Percentiles rank a stretch among this genome's conserved stretches.
Conservation (phyloP, 768 basidiomycete genomes). For the Amanita thiersii region DNA sequence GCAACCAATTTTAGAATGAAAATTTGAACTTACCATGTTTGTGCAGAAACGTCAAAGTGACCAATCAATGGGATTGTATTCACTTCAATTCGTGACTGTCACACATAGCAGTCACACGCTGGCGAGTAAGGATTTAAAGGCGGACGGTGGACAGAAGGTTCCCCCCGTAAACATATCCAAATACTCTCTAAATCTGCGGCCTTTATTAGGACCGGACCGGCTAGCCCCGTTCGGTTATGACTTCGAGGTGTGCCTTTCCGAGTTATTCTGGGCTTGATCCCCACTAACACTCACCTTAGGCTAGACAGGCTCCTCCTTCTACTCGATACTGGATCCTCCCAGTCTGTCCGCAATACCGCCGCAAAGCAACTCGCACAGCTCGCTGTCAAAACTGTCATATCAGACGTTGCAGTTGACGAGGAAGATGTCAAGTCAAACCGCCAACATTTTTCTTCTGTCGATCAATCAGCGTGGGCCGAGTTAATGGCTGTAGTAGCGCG, state of each 20-base stretch:
- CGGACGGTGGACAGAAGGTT: slow-evolving; percentile 39
- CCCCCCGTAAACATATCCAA: slow-evolving; percentile 47
- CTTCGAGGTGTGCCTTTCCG: slow-evolving; percentile 50
- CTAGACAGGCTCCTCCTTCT: slow-evolving; percentile 95
- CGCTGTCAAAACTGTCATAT: slow-evolving; percentile 77
- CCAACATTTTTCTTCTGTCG: slow-evolving; percentile 49
- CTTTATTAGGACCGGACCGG: slow-evolving; percentile 50
- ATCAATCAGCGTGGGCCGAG: slow-evolving; percentile 82
- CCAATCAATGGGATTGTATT: slow-evolving; percentile 6
- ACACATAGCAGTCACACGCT: slow-evolving; percentile 28
- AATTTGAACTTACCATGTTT: not conserved
- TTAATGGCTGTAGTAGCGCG: slow-evolving; percentile 86
- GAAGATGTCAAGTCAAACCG: slow-evolving; percentile 65
- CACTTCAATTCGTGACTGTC: slow-evolving; percentile 26
- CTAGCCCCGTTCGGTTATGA: slow-evolving; percentile 57
- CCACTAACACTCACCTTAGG: slow-evolving; percentile 30
- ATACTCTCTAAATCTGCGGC: slow-evolving; percentile 24
- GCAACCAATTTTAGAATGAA: not conserved
- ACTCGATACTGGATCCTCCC: slow-evolving; percentile 90
- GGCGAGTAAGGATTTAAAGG: slow-evolving; percentile 58
- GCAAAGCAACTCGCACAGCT: slow-evolving; percentile 94
- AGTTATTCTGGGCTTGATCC: not conserved
- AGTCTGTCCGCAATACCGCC: slow-evolving; percentile 87
- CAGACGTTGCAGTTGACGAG: slow-evolving; percentile 67
- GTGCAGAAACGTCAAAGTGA: not conserved